A percentile compares a stretch with the other conserved stretches of the same genome.
Conservation (phyloP, 768 basidiomycete genomes). For the Boletus pseudopeckii region DNA sequence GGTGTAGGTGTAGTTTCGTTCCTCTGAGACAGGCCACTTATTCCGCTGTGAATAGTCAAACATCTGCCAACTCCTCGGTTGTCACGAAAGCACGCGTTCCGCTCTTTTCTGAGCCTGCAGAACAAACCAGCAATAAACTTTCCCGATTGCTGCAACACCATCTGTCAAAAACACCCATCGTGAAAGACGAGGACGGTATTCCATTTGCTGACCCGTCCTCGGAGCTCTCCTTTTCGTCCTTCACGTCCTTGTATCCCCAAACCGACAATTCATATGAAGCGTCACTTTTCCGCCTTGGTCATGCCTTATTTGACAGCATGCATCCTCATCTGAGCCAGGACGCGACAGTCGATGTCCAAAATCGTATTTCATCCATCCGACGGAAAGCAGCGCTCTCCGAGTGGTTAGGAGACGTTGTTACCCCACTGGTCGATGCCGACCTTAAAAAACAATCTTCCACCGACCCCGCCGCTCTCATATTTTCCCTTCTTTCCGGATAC, state of each 20-base stretch:
- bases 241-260: constrained; percentile 64
- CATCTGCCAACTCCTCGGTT: constrained; percentile 61
- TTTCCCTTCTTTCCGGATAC: constrained; percentile 80
- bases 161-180: constrained; percentile 66
- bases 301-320: constrained; percentile 84
- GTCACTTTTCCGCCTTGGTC: constrained; percentile 81
- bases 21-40: constrained; percentile 7
- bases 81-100: constrained; percentile 51
- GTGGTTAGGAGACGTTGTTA: constrained; percentile 79
- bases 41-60: constrained; percentile 36
- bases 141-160: constrained; percentile 74
- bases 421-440: constrained; percentile 68
- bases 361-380: constrained; percentile 58
- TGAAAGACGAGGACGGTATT: constrained; percentile 62
- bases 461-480: constrained; percentile 52
- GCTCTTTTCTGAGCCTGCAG: constrained; percentile 32
- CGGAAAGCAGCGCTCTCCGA: constrained; percentile 76
- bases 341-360: constrained; percentile 58
- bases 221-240: constrained; percentile 73
- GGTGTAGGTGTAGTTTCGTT: constrained; percentile 42
- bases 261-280: constrained; percentile 75
- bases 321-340: constrained; percentile 55
- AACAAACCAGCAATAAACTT: constrained; percentile 41
- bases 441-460: constrained; percentile 47
- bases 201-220: constrained; percentile 66